Conservation (phyloP, 2,329 filamentous ascomycete genomes). For the Fulvia fulva region DNA sequence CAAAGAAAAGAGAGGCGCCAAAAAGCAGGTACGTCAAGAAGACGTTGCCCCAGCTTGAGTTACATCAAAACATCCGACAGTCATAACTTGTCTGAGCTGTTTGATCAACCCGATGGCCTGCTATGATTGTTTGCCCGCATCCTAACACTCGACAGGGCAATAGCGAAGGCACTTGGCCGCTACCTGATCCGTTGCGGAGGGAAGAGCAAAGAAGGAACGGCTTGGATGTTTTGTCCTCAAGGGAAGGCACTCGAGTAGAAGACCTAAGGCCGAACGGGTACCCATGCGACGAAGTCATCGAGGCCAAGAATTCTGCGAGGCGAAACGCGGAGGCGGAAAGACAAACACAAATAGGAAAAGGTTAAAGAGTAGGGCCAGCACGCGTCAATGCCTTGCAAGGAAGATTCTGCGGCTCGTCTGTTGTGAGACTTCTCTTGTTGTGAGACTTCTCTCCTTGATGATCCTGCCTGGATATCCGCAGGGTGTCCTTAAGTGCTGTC, state of each 20-base stretch:
- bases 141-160: conserved; percentile 1
- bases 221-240: conserved; percentile 27
- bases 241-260: conserved; percentile 26
- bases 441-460: too few species aligned
- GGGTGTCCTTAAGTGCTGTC: too few species aligned
- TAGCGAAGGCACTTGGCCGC: conserved; percentile 20
- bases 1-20: conserved; percentile 51
- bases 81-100: background rate
- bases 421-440: background rate
- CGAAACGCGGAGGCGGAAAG: background rate
- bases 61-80: background rate
- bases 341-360: background rate
- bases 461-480: too few species aligned
- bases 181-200: conserved; percentile 29
- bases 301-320: conserved; percentile 24
- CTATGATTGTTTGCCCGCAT: background rate
- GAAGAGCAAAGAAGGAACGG: conserved; percentile 32
- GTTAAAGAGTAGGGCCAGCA: background rate
- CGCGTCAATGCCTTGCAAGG: background rate
- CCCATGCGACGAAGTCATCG: conserved; percentile 26
- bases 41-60: background rate
- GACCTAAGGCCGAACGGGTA: conserved; percentile 31
- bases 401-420: background rate
- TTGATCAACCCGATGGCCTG: background rate
- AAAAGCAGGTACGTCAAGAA: conserved; percentile 20